phyloP scores from a whole-genome alignment of 1,284 basidiomycete species.

The Hymenochaete sp. region DNA sequence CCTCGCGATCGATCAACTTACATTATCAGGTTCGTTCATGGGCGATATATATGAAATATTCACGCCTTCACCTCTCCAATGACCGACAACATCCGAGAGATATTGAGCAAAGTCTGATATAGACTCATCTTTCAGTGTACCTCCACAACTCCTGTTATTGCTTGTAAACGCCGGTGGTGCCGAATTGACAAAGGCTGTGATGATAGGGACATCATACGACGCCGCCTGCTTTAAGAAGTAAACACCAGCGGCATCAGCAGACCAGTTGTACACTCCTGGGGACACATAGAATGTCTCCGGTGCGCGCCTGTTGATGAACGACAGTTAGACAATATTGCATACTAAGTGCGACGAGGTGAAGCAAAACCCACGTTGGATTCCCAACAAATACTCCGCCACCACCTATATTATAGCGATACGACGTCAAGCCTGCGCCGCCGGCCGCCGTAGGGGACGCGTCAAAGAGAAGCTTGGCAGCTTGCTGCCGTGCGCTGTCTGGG shows the following conservation, averaged over 20 bases:
- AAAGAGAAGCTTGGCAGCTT: conserved; percentile 21
- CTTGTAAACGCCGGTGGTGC: conserved; percentile 25
- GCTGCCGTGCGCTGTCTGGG: conserved; percentile 17
- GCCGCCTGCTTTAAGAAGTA: conserved; percentile 23
- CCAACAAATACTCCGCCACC: conserved; percentile 22
- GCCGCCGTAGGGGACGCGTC: conserved; percentile 6
- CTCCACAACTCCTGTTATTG: conserved; percentile 24
- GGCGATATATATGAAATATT: conserved; percentile 25
- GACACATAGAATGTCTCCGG: conserved; percentile 23
- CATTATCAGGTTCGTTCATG: conserved; percentile 24
- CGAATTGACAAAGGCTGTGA: conserved; percentile 26
- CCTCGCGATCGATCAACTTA: conserved; percentile 3
- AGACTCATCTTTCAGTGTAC: conserved; percentile 21
- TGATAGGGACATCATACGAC: conserved; percentile 19
- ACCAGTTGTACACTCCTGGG: conserved; percentile 24
- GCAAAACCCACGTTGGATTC: conserved; percentile 16
- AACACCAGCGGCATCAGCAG: conserved; percentile 22
- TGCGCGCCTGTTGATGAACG: conserved; percentile 16
- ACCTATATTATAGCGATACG: conserved; percentile 24
- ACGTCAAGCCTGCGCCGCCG: conserved; percentile 20
- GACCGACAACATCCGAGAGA: conserved; percentile 24
- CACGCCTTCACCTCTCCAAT: conserved; percentile 23
- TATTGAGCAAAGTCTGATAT: conserved; percentile 24
- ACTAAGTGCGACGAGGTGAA: neutral
- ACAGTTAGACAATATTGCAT: neutral